Evolutionary conservation across 257 asterid species (phyloP).

Genomic region (Linderniella brevidens): DNA sequence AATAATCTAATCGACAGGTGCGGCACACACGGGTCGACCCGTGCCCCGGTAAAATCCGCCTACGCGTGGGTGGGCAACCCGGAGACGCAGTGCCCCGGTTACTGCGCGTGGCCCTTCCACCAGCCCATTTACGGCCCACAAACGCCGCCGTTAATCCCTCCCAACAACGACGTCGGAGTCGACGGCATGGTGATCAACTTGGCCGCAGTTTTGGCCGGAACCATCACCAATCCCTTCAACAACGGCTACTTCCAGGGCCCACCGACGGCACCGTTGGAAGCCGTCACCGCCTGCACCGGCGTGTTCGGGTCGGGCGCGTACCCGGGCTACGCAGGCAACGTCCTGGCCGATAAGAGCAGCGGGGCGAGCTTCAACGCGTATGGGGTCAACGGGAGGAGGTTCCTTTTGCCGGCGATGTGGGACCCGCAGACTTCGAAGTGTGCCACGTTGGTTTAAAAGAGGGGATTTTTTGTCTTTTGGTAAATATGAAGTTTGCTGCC

Average conservation of each 20-base stretch:
- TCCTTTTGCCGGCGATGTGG: slow-evolving; percentile 89
- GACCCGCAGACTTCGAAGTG: slow-evolving; percentile 61
- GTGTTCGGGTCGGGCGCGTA: slow-evolving; percentile 74
- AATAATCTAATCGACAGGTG: slow-evolving; percentile 16
- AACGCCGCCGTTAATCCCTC: slow-evolving; percentile 48
- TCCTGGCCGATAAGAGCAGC: slow-evolving; percentile 30
- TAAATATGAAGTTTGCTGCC: no score
- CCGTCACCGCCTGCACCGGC: slow-evolving; percentile 72
- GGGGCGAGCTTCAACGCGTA: slow-evolving; percentile 79
- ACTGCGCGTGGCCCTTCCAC: slow-evolving; percentile 92
- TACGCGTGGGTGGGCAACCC: slow-evolving; percentile 91
- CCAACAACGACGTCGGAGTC: slow-evolving; percentile 70
- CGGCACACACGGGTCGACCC: slow-evolving; percentile 62
- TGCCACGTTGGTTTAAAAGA: slow-evolving; percentile 36
- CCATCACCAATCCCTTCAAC: slow-evolving; percentile 67
- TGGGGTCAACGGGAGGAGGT: slow-evolving; percentile 56
- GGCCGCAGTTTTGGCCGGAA: slow-evolving; percentile 75
- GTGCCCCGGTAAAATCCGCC: slow-evolving; percentile 29
- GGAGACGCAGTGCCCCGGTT: slow-evolving; percentile 61
- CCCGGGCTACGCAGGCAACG: slow-evolving; percentile 59
- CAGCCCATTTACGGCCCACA: slow-evolving; percentile 86
- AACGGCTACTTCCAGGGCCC: slow-evolving; percentile 82
- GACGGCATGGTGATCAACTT: slow-evolving; percentile 76
- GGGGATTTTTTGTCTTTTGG: background rate
- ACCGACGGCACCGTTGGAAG: slow-evolving; percentile 76